A percentile compares a stretch with the other conserved stretches of the same genome.
Conservation (phyloP, 495 filamentous ascomycete species). For the Daldinia decipiens region DNA sequence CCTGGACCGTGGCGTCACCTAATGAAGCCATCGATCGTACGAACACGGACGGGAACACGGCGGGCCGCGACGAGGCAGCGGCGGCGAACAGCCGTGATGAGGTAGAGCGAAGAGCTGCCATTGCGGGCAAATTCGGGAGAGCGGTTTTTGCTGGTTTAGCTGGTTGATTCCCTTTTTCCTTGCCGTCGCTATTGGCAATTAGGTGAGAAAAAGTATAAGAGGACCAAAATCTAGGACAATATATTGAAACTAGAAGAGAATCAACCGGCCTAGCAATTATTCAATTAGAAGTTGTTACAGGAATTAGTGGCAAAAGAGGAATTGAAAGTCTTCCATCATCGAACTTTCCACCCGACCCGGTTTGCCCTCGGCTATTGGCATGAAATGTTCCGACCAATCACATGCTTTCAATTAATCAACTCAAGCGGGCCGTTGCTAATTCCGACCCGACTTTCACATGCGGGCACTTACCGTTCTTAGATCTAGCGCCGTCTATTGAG, state of each 20-base stretch:
- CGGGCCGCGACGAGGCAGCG: slow-evolving; percentile 51
- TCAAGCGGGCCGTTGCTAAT: slow-evolving; percentile 25
- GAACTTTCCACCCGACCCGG: slow-evolving; percentile 45
- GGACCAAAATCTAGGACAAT: background rate
- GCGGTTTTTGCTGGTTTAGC: background rate
- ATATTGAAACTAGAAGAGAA: slow-evolving; percentile 11
- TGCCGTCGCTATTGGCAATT: slow-evolving; percentile 7
- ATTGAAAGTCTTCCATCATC: slow-evolving; percentile 37
- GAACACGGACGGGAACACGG: slow-evolving; percentile 48
- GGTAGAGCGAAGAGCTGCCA: slow-evolving; percentile 82
- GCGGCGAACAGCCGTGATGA: slow-evolving; percentile 70
- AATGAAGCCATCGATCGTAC: slow-evolving; percentile 60
- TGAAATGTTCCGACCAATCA: slow-evolving; percentile 43
- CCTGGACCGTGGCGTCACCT: slow-evolving; percentile 61
- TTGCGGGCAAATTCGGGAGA: slow-evolving; percentile 54
- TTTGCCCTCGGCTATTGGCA: slow-evolving; percentile 50
- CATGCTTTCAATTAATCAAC: slow-evolving; percentile 48
- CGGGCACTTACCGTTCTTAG: slow-evolving; percentile 2
- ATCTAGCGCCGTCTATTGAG: slow-evolving; percentile 1
- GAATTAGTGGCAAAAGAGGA: slow-evolving; percentile 41
- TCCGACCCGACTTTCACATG: slow-evolving; percentile 29
- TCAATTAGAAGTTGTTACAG: slow-evolving; percentile 20
- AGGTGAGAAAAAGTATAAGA: background rate
- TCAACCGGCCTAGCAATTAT: slow-evolving; percentile 33
- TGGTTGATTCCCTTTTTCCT: slow-evolving; percentile 19